phyloP scores from a whole-genome alignment of 371 early-diverging fungal genomes.

The Rhizopus sp. region DNA sequence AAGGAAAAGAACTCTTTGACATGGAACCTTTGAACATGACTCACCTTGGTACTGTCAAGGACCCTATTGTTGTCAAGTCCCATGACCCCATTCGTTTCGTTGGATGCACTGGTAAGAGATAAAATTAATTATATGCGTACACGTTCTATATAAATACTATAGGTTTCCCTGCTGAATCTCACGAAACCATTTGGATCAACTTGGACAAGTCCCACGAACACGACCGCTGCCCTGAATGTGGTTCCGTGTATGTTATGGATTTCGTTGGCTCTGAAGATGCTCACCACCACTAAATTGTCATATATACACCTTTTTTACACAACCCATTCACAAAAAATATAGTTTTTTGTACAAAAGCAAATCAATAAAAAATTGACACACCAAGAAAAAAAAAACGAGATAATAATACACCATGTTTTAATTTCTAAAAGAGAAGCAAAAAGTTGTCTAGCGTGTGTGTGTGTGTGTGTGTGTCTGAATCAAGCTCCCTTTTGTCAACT shows the following conservation, averaged over 20 bases:
- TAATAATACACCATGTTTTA: neutral
- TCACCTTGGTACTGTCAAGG: slow-evolving; percentile 78
- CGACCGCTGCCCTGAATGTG: slow-evolving; percentile 97
- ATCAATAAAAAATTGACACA: neutral
- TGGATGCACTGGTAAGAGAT: slow-evolving; percentile 87
- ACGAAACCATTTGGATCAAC: slow-evolving; percentile 84
- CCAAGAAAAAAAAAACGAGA: neutral
- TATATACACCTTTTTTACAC: neutral
- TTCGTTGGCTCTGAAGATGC: slow-evolving; percentile 53
- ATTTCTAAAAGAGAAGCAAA: slow-evolving; percentile 1
- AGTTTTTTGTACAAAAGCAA: neutral
- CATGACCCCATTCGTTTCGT: slow-evolving; percentile 83
- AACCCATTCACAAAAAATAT: neutral
- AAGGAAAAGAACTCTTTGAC: slow-evolving; percentile 89
- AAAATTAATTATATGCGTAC: neutral
- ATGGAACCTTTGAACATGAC: slow-evolving; percentile 79
- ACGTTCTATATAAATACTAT: neutral
- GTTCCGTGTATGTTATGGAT: slow-evolving; percentile 76
- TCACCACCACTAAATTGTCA: slow-evolving; percentile 41
- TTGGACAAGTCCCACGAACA: slow-evolving; percentile 75
- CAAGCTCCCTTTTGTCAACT: too few species aligned
- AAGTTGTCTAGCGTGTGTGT: too few species aligned
- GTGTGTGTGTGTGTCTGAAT: too few species aligned
- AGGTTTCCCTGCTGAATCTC: slow-evolving; percentile 90
- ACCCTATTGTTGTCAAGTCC: slow-evolving; percentile 89